Base-by-base conservation (phyloP, 441 rosid species). In the Bocquillonia castaneifolia region DNA sequence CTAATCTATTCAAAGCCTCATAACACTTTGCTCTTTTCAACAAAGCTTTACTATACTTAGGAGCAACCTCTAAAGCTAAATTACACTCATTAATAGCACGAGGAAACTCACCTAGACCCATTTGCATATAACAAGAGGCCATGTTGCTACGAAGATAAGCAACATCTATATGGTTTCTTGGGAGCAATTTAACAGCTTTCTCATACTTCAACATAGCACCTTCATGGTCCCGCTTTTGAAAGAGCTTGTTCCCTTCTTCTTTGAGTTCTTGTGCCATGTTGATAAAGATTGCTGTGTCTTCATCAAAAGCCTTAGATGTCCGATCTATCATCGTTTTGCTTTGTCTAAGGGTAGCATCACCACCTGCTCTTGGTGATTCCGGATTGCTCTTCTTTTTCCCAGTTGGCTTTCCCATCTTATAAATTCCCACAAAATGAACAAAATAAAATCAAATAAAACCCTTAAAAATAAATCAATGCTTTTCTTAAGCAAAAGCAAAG, bases 101-200 rank as follows among this genome's bases (percentile, higher is more conserved):
- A 0, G 97, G 98, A 20, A 84, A 93, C 84, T 93, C 98, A 15
- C 93, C 93, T 8, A 93, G 68, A 63, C 98, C 98, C 95, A 93
- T 76, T 64, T 89, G 95, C 95, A 91, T 93, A 78, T 88, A 93
- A 67, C 97, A 91, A 57, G 87, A 77, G 31, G 98, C 98, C 97
- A 93, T 91, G 42, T 87, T 84, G 52, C 81, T 86, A 52, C 89
- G 87, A 58, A 93, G 76, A 80, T 86, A 83, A 40, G 95, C 93
- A 3, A 88, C 85, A 67, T 91, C 96, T 32, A 88, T 83, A 37
- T 93, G 97, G 56, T 78, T 91, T 25, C 68, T 82, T 0, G 98
- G 98, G 51, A 93, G 83, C 18, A 93, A 85, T 75, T 91, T 93
- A 63, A 93, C 82, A 66, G 97, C 97, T 72, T 93, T 93, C 68